Conservation (phyloP, 768 basidiomycete genomes). For the Boletus pseudopeckii region DNA sequence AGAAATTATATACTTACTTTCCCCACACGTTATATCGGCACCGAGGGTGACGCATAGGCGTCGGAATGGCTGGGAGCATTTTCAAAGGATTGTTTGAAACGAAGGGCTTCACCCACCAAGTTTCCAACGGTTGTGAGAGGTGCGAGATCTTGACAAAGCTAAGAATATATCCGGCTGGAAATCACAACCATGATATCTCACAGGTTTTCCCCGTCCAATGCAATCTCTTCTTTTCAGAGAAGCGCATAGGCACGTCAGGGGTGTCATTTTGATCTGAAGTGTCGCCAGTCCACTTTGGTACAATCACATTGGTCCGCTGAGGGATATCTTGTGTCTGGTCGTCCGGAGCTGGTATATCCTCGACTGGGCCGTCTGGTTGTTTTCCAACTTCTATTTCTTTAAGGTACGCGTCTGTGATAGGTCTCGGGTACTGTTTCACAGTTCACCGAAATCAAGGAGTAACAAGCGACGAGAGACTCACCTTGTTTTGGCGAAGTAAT, state of each 20-base stretch:
- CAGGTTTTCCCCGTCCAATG: conserved; percentile 87
- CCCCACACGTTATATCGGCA: conserved; percentile 93
- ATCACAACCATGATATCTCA: conserved; percentile 33
- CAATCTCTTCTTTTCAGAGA: conserved; percentile 81
- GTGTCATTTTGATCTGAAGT: conserved; percentile 43
- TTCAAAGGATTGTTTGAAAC: neutral
- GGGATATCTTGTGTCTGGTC: conserved; percentile 5
- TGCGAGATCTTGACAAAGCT: conserved; percentile 47
- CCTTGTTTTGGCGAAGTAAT: conserved; percentile 66
- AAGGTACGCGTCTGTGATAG: conserved; percentile 61
- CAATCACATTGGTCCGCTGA: conserved; percentile 13
- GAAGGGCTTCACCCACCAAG: conserved; percentile 45
- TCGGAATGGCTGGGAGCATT: conserved; percentile 72
- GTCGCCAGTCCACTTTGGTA: conserved; percentile 37
- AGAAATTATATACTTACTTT: conserved; percentile 51
- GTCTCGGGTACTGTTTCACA: conserved; percentile 55
- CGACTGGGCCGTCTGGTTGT: conserved; percentile 8
- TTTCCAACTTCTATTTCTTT: conserved; percentile 43
- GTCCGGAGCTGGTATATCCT: conserved; percentile 7
- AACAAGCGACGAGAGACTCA: conserved; percentile 24
- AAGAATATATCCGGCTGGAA: conserved; percentile 27
- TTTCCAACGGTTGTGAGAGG: conserved; percentile 97
- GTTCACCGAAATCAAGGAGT: neutral
- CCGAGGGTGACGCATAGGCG: conserved; percentile 83
- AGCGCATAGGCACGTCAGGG: conserved; percentile 68